Base-by-base conservation (phyloP, 2,329 filamentous ascomycete genomes). In the Colletotrichum theobromicola region DNA sequence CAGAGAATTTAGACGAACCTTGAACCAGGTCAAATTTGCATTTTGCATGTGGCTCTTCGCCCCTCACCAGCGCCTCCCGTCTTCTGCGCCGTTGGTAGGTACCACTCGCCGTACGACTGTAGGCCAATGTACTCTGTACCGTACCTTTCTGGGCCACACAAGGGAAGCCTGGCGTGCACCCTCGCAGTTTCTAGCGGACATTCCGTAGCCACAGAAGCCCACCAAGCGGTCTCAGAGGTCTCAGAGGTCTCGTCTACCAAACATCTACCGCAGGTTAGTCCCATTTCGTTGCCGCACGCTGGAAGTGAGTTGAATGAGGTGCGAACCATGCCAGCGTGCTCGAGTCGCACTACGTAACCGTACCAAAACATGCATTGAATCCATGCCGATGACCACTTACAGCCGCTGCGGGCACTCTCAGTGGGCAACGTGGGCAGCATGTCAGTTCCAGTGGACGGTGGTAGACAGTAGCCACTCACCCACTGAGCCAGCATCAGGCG, bases 21-120 rank as follows among this genome's bases (percentile, higher is more conserved):
- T 75, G 70, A 76, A 69, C 72, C 66, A 75, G 34, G 72, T 72
- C 72, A 72, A 75, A 75, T 75, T 75, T 75, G 73, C 73, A 73
- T 74, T 75, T 74, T 75, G 35, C 73, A 74, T 75, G 73, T 75
- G 73, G 73, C 58, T 69, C 70, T 63, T 74, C 70, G 70, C 58
- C 70, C 73, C 73, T 75, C 72, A 53, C 46, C 72, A 72, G 72
- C 72, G 68, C 60, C 50, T 63, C n/a, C n/a, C n/a, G n/a, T n/a
- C 42, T 72, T 18, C 53, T 35, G 66, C 72, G 62, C 57, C 28
- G 9, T n/a, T n/a, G 18, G 46, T 21, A 53, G n/a, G n/a, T 24
- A 35, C 26, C 21, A 57, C 21, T 26, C 61, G 62, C 71, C 24
- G 21, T 42, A 46, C 42, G 28, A 21, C 28, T 28, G 67, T 64